Evolutionary conservation across 257 asterid species (phyloP), one percentile per base, ranked within the genome.

Genomic region (Catharanthus roseus): DNA sequence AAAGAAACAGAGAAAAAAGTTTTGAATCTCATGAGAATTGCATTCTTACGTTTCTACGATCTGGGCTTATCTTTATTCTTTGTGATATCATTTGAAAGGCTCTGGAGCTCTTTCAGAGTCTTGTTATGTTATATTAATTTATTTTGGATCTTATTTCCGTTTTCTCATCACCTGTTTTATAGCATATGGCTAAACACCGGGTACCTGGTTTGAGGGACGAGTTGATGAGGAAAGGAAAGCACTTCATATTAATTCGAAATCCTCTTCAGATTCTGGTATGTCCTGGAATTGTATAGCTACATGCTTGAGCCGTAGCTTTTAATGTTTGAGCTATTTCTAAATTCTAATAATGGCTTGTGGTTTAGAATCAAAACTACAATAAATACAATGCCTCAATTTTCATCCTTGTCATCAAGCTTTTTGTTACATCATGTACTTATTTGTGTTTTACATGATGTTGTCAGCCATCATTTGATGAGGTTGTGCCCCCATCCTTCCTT

Each of bases 131-230:
- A 19, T 42, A 10, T 1, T 1, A 6, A 10, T 31, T 44, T n/a
- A 1, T 34, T 23, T 65, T 67, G 31, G 51, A 72, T 8, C 41
- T 50, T 24, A 28, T 42, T 56, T 19, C 55, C 36, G 56, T 55
- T 47, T n/a, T 64, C 62, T 47, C 28, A 19, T 75, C 72, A 65
- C 56, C 69, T 65, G 56, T 41, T 84, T 67, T 80, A 33, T 89
- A 92, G 98, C 98, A 92, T 73, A 90, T 92, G 74, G 95, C 97
- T 39, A 90, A 89, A 75, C 98, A 92, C 26, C 81, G 68, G 70
- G 76, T 92, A 58, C 87, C 87, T 72, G 95, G 93, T 64, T 83
- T 90, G 70, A 58, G 81, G 28, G 80, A 80, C 56, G 93, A 88
- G 71, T 77, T 92, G 80, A 83, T 86, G 91, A 82, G 78, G 83